Conservation (phyloP, 2,329 filamentous ascomycete species). For the Xylaria sp. region DNA sequence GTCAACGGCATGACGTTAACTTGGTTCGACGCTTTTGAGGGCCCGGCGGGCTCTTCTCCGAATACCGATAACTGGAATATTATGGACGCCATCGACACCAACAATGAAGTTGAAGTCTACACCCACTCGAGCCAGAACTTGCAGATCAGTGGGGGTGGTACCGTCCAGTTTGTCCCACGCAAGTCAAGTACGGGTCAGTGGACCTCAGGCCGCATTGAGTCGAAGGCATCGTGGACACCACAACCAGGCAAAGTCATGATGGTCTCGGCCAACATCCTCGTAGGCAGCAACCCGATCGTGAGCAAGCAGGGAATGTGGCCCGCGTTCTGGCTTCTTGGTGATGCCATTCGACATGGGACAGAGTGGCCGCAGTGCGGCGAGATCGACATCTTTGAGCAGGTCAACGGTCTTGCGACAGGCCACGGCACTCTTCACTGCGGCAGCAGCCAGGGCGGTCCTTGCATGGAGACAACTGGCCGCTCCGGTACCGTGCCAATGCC, state of each 20-base stretch:
- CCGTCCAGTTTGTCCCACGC: conserved; percentile 63
- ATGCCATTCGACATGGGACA: conserved; percentile 59
- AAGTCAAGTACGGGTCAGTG: conserved; percentile 55
- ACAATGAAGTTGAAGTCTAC: conserved; percentile 64
- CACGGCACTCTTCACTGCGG: conserved; percentile 66
- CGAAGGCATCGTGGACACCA: conserved; percentile 59
- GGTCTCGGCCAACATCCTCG: conserved; percentile 58
- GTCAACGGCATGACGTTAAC: conserved; percentile 44
- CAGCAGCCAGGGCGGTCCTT: conserved; percentile 56
- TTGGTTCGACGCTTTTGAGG: conserved; percentile 47
- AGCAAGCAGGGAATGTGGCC: conserved; percentile 67
- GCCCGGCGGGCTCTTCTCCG: conserved; percentile 43
- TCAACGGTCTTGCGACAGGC: conserved; percentile 60
- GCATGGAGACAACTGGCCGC: conserved; percentile 61
- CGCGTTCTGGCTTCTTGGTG: conserved; percentile 67
- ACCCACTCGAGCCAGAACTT: conserved; percentile 58
- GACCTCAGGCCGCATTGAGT: conserved; percentile 67
- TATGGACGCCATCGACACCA: conserved; percentile 56
- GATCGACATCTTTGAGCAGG: conserved; percentile 67
- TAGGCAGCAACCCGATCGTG: conserved; percentile 54
- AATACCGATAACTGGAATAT: conserved; percentile 44
- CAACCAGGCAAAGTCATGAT: conserved; percentile 57
- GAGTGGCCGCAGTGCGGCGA: conserved; percentile 65
- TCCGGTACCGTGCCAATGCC: conserved; percentile 51
- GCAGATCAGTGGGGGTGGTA: conserved; percentile 60